Evolutionary conservation across 140 eudicot genomes (phyloP).

Genomic region (Senecio squalidus): DNA sequence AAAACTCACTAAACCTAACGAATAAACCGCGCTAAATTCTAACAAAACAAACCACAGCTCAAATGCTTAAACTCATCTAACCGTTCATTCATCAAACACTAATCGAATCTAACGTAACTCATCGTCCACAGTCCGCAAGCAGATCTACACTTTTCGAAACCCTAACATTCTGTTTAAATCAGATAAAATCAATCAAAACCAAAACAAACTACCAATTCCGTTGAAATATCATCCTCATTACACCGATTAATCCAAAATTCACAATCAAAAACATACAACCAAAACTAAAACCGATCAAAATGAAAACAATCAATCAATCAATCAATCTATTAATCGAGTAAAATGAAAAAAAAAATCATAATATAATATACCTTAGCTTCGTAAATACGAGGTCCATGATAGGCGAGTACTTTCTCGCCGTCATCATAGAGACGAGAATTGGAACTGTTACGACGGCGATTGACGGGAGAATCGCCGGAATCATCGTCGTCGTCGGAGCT

Average conservation of each 20-base stretch:
- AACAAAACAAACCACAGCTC: slow-evolving; percentile 9
- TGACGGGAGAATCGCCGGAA: slow-evolving; percentile 57
- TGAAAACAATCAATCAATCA: not conserved
- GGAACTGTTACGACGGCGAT: slow-evolving; percentile 45
- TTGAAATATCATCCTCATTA: not conserved
- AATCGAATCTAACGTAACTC: too few relatives aligned
- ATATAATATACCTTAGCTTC: slow-evolving; percentile 69
- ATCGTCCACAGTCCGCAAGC: too few relatives aligned
- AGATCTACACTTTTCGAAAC: too few relatives aligned
- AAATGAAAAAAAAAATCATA: not conserved
- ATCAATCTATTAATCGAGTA: not conserved
- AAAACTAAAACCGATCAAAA: not conserved
- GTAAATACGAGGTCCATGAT: slow-evolving; percentile 92
- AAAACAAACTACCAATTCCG: too few relatives aligned
- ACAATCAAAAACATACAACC: not conserved
- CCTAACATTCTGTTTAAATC: not conserved
- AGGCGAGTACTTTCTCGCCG: slow-evolving; percentile 91
- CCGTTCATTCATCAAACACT: too few relatives aligned
- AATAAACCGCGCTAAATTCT: not conserved
- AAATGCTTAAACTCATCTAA: too few relatives aligned
- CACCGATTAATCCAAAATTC: not conserved
- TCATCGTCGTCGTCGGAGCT: too few relatives aligned
- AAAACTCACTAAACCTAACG: slow-evolving; percentile 5
- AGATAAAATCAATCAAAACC: too few relatives aligned
- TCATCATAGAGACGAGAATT: slow-evolving; percentile 42